These are phyloP conservation scores for Fusarium austroafricanum DNA, from an alignment of 2,329 filamentous ascomycete species.

Conservation along the genomic window DNA sequence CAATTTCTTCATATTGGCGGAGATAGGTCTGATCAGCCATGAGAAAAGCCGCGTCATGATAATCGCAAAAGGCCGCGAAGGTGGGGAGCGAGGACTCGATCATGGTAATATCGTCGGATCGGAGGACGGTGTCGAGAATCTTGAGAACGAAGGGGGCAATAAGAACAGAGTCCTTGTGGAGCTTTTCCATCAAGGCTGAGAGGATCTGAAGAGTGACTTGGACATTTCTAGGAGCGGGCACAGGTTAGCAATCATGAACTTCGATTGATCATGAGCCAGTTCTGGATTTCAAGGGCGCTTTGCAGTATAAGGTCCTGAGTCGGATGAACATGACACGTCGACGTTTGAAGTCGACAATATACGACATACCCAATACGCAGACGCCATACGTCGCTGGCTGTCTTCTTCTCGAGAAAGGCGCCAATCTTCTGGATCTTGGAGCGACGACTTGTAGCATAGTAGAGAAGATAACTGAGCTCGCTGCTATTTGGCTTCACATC, in stretches of 20 bases:
- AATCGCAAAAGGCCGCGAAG: conserved; percentile 87
- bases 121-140: conserved; percentile 84
- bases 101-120: conserved; percentile 89
- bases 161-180: conserved; percentile 88
- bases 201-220: conserved; percentile 96
- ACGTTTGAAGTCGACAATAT: conserved; percentile 17
- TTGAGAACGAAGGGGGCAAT: conserved; percentile 88
- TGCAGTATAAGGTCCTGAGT: not conserved
- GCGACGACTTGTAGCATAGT: conserved; percentile 93
- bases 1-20: conserved; percentile 83
- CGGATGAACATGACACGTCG: conserved; percentile 27
- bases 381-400: conserved; percentile 89
- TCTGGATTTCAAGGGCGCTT: not conserved
- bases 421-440: conserved; percentile 98
- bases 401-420: conserved; percentile 93
- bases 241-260: conserved; percentile 13
- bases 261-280: not conserved
- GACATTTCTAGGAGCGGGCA: conserved; percentile 74
- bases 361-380: conserved; percentile 80
- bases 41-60: conserved; percentile 87
- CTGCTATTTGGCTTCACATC: conserved; percentile 96
- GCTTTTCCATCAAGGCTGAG: conserved; percentile 90
- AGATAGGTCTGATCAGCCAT: conserved; percentile 88
- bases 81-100: conserved; percentile 89
- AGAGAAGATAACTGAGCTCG: conserved; percentile 95